phyloP scores from a whole-genome alignment of 148 eudicot species.

The Amaranthus palmeri region DNA sequence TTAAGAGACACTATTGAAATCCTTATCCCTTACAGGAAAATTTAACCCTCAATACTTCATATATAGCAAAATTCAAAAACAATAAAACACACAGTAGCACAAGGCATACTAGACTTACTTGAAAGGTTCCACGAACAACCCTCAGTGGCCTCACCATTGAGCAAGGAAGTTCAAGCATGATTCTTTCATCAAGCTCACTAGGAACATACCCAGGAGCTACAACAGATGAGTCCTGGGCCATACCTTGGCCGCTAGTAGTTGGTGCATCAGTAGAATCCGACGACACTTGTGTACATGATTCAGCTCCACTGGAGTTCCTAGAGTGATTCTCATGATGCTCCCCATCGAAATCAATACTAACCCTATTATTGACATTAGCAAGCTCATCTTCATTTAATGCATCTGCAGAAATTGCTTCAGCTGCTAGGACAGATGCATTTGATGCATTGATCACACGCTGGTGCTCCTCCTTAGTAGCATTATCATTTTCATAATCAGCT shows the following conservation, averaged over 20 bases:
- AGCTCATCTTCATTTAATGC: conserved; percentile 67
- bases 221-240: conserved; percentile 49
- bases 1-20: not conserved
- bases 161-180: conserved; percentile 86
- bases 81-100: not conserved
- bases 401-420: conserved; percentile 79
- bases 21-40: not conserved
- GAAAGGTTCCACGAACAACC: conserved; percentile 83
- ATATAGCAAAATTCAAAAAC: no score
- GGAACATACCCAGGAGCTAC: conserved; percentile 91
- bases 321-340: conserved; percentile 39
- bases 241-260: conserved; percentile 43
- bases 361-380: conserved; percentile 34
- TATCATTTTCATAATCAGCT: conserved; percentile 66
- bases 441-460: conserved; percentile 50
- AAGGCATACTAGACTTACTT: conserved; percentile 50
- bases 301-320: conserved; percentile 43
- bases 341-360: conserved; percentile 36
- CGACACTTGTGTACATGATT: conserved; percentile 41
- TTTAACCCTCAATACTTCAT: not conserved
- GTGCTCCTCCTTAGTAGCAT: conserved; percentile 36
- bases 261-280: conserved; percentile 41
- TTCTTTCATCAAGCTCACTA: conserved; percentile 82
- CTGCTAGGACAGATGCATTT: conserved; percentile 60
- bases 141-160: conserved; percentile 86